Evolutionary conservation across 2,329 filamentous ascomycete species (phyloP).

Genomic region (Dichotomopilus funicola): DNA sequence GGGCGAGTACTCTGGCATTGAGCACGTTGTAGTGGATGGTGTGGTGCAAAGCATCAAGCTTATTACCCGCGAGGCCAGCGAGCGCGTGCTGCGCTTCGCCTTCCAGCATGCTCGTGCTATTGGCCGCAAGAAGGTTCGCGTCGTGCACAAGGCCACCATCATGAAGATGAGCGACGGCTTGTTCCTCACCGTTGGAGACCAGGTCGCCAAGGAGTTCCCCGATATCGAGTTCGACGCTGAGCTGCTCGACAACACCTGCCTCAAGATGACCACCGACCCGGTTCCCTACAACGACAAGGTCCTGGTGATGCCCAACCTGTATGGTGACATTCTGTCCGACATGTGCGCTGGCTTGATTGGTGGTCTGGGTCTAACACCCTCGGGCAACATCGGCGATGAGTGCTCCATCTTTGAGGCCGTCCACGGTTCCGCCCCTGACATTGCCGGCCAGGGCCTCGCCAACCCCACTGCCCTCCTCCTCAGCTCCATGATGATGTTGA

Average conservation of each 20-base stretch:
- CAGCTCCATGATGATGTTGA: conserved; percentile 98
- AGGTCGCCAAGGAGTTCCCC: conserved; percentile 92
- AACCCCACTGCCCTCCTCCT: conserved; percentile 96
- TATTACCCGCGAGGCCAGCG: conserved; percentile 89
- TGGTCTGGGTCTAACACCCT: conserved; percentile 92
- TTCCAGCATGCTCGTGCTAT: conserved; percentile 96
- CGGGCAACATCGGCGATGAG: conserved; percentile 97
- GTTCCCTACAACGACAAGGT: conserved; percentile 98
- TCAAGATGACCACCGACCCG: conserved; percentile 97
- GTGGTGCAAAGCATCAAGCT: conserved; percentile 99
- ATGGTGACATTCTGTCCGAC: conserved; percentile 98
- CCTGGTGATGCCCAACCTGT: conserved; percentile 95
- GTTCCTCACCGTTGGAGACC: conserved; percentile 80
- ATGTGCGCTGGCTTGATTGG: conserved; percentile 99
- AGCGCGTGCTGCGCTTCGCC: conserved; percentile 93
- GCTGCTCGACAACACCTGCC: conserved; percentile 97
- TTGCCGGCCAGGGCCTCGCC: conserved; percentile 89
- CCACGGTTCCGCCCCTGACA: conserved; percentile 94
- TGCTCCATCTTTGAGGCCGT: conserved; percentile 99
- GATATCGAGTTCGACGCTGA: conserved; percentile 94
- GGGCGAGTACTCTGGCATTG: conserved; percentile 98
- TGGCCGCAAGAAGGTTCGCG: conserved; percentile 92
- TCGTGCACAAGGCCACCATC: conserved; percentile 99
- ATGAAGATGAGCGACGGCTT: conserved; percentile 99
- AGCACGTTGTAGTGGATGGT: conserved; percentile 95